Conservation (phyloP, 768 basidiomycete species). For the Pleurotus tuoliensis region DNA sequence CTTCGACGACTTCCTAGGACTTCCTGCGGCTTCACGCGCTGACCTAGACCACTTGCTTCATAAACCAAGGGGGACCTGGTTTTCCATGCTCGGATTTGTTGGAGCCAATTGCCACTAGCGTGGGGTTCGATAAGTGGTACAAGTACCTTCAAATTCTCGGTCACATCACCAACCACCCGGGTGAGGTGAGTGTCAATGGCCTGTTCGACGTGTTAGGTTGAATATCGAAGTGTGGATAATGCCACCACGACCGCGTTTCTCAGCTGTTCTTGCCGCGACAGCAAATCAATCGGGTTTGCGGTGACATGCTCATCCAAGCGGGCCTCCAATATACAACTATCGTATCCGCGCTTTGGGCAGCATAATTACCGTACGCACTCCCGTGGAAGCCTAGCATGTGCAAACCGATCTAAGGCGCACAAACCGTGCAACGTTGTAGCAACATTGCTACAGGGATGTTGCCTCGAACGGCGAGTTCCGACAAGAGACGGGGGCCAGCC, state of each 20-base stretch:
- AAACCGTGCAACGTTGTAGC: conserved; percentile 96
- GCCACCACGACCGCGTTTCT: conserved; percentile 81
- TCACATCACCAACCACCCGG: conserved; percentile 93
- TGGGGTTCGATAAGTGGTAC: conserved; percentile 70
- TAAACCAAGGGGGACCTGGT: conserved; percentile 85
- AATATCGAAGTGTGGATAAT: conserved; percentile 99
- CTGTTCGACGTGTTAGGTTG: conserved; percentile 99
- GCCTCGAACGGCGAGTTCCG: conserved; percentile 70
- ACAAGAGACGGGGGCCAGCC: conserved; percentile 77
- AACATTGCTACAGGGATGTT: conserved; percentile 98
- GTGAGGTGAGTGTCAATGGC: conserved; percentile 86
- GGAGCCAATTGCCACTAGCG: conserved; percentile 77
- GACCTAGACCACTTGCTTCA: conserved; percentile 51
- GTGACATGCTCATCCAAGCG: conserved; percentile 99
- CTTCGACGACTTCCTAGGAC: conserved; percentile 94
- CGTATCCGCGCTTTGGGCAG: conserved; percentile 96
- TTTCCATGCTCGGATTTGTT: conserved; percentile 83
- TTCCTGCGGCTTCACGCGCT: conserved; percentile 91
- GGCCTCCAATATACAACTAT: conserved; percentile 94
- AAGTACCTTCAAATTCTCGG: conserved; percentile 73
- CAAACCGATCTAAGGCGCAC: conserved; percentile 87
- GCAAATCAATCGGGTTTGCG: conserved; percentile 83
- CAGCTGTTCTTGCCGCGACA: conserved; percentile 84
- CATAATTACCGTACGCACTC: conserved; percentile 92
- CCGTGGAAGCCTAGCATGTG: conserved; percentile 99